A percentile compares a stretch with the other conserved stretches of the same genome.
Evolutionary conservation across 805 yeast species (phyloP).

Genomic region (Komagataella pseudopastoris): DNA sequence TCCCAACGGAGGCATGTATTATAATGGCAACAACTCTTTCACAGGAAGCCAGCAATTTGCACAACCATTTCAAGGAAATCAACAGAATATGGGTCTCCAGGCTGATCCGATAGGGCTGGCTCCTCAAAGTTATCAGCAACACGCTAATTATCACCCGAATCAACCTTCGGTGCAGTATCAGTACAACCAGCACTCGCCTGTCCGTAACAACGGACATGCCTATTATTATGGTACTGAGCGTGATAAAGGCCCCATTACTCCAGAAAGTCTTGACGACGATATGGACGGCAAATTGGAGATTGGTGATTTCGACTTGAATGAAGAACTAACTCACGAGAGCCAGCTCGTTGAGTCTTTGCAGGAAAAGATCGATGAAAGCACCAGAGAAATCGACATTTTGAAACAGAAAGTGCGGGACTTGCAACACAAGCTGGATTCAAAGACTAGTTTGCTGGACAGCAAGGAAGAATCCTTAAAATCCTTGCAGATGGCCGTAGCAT

Average conservation of each 20-base stretch:
- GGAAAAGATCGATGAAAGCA: not conserved
- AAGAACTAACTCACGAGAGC: not conserved
- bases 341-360: not conserved
- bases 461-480: not conserved
- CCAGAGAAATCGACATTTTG: not conserved
- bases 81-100: not conserved
- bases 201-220: not conserved
- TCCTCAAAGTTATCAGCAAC: conserved; percentile 3
- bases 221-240: not conserved
- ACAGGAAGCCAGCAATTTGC: not conserved
- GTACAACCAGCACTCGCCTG: not conserved
- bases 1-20: not conserved
- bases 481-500: not conserved
- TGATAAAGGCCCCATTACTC: conserved; percentile 7
- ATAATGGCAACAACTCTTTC: conserved; percentile 1
- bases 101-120: not conserved
- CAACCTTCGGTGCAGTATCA: not conserved
- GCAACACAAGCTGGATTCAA: not conserved
- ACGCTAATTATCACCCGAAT: conserved; percentile 4
- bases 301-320: not conserved
- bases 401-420: not conserved
- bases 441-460: not conserved
- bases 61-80: not conserved
- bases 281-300: not conserved
- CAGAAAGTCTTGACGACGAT: conserved; percentile 8